Evolutionary conservation across 257 asterid genomes (phyloP), one percentile per base, ranked within the genome.

Genomic region (Jaltomata sinuosa): DNA sequence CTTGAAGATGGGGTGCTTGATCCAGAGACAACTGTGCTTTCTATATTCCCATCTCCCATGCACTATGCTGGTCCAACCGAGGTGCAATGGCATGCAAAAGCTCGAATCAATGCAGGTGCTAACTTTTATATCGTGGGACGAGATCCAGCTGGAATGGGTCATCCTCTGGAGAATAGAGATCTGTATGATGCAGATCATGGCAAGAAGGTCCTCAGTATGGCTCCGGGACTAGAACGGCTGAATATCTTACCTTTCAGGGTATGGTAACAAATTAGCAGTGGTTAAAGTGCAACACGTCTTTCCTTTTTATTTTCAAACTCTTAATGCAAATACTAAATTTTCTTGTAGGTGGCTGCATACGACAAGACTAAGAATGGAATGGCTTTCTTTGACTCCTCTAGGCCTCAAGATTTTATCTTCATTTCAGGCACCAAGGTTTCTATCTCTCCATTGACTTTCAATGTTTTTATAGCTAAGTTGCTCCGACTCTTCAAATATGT

Each of bases 51-150:
- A 19, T 96, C 99, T 2, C 98, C 99, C 6, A 96, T 96, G 99
- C 98, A 92, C 90, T 96, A 96, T 40, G 99, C 99, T 16, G 98
- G 99, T 4, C 99, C 99, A 1, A 96, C 99, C 9, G 98, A 96
- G 89, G 99, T 96, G 31, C 99, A 96, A 69, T 94, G 99, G 99
- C 99, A 96, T 81, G 99, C 99, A 3, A 94, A 96, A 91, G 99
- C 99, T 72, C 90, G 98, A 77, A 92, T 96, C 12, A 95, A 95
- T 67, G 99, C 99, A 4, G 99, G 98, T 22, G 98, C 99, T 8
- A 94, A 95, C 85, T 95, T 95, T 84, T 95, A 95, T 81, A 94
- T 95, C 5, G 99, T 94, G 14, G 97, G 97, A 6, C 90, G 98
- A 10, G 99, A 95, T 86, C 99, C 98, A 31, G 99, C 99, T 36